phyloP scores from a whole-genome alignment of 2,329 filamentous ascomycete genomes.

The Hypoxylon sp. region DNA sequence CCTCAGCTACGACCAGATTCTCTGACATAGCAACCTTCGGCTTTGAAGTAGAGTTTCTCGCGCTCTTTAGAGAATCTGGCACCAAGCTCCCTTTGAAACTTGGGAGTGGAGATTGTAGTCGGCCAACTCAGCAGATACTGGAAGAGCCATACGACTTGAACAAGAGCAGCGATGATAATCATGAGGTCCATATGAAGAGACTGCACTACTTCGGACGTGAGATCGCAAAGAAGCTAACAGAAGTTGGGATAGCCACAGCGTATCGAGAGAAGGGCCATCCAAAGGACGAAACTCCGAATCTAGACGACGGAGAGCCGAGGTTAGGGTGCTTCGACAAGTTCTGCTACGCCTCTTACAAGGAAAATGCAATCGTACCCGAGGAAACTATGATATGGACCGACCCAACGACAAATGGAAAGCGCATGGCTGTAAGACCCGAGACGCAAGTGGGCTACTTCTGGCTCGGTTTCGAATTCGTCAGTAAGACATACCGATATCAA shows the following conservation, averaged over 20 bases:
- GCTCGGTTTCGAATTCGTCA: slow-evolving; percentile 43
- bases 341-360: slow-evolving; percentile 33
- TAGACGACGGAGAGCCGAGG: slow-evolving; percentile 1
- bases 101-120: background rate
- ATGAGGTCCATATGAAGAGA: slow-evolving; percentile 31
- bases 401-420: slow-evolving; percentile 25
- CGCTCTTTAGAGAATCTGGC: slow-evolving; percentile 32
- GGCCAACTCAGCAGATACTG: slow-evolving; percentile 3
- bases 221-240: slow-evolving; percentile 29
- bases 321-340: slow-evolving; percentile 34
- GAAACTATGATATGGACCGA: slow-evolving; percentile 44
- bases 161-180: background rate
- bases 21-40: slow-evolving; percentile 36
- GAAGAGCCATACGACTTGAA: slow-evolving; percentile 30
- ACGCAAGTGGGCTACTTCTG: slow-evolving; percentile 33
- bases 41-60: slow-evolving; percentile 40
- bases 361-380: slow-evolving; percentile 36
- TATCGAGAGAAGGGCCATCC: slow-evolving; percentile 37
- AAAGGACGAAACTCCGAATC: slow-evolving; percentile 11
- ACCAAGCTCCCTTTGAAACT: background rate
- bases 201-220: slow-evolving; percentile 30
- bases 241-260: slow-evolving; percentile 18
- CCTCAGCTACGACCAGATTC: background rate
- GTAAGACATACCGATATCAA: slow-evolving; percentile 27
- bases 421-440: slow-evolving; percentile 34